phyloP scores from a whole-genome alignment of 2,329 filamentous ascomycete genomes.

The Botrytis squamosa region DNA sequence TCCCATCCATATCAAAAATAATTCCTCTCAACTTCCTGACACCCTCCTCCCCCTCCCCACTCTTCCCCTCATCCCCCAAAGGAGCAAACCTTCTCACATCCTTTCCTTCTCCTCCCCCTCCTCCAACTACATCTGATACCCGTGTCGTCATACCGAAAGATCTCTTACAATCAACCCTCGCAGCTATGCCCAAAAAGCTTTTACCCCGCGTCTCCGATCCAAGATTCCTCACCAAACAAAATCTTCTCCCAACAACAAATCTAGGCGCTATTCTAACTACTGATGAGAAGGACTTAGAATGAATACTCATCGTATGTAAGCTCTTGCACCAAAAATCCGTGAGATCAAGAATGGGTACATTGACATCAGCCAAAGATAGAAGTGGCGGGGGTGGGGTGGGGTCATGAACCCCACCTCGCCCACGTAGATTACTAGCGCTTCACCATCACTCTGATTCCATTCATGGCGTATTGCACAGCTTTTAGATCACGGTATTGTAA shows the following conservation, averaged over 20 bases:
- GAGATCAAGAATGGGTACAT: neutral
- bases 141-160: neutral
- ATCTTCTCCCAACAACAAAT: neutral
- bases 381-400: neutral
- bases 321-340: neutral
- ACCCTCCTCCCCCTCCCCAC: conserved; percentile 20
- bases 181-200: neutral
- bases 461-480: neutral
- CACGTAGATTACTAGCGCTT: conserved; percentile 1
- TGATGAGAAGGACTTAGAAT: neutral
- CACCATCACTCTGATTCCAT: neutral
- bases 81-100: conserved; percentile 54
- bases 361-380: neutral
- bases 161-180: neutral
- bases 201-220: neutral
- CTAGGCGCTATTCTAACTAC: neutral
- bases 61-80: conserved; percentile 42
- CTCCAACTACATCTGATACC: neutral
- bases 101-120: neutral
- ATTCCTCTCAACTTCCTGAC: conserved; percentile 55
- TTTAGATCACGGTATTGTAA: neutral
- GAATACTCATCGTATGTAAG: conserved; percentile 1
- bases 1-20: conserved; percentile 94
- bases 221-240: neutral
- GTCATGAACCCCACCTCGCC: neutral